phyloP scores from a whole-genome alignment of 768 basidiomycete species.

The Termitomyces sp. region DNA sequence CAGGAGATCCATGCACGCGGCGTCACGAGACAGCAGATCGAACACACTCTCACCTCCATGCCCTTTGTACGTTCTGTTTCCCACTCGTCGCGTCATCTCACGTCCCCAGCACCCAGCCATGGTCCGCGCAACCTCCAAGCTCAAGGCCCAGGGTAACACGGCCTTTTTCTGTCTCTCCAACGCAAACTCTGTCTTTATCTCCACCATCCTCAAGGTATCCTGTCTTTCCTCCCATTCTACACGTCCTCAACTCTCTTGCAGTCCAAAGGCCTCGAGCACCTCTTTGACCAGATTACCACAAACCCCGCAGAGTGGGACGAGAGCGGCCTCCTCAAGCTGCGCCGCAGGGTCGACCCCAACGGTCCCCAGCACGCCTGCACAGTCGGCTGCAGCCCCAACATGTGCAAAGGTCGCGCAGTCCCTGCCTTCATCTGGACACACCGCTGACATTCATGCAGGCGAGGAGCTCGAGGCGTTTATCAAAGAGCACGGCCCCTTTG shows the following conservation, averaged over 20 bases:
- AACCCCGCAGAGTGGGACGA: slow-evolving; percentile 86
- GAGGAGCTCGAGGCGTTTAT: slow-evolving; percentile 88
- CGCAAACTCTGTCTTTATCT: slow-evolving; percentile 88
- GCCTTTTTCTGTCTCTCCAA: slow-evolving; percentile 93
- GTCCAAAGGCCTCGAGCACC: slow-evolving; percentile 66
- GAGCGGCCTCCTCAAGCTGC: slow-evolving; percentile 67
- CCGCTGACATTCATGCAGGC: slow-evolving; percentile 41
- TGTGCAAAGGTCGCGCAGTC: slow-evolving; percentile 81
- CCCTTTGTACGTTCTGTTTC: slow-evolving; percentile 65
- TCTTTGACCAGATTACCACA: slow-evolving; percentile 85
- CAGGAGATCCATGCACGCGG: slow-evolving; percentile 67
- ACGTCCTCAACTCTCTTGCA: slow-evolving; percentile 22
- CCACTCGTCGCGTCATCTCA: neutral
- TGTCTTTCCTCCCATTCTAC: neutral
- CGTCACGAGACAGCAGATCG: slow-evolving; percentile 68
- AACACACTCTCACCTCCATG: slow-evolving; percentile 69
- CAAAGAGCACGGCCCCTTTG: slow-evolving; percentile 55
- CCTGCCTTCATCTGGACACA: neutral
- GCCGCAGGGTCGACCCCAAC: slow-evolving; percentile 67
- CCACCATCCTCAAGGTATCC: slow-evolving; percentile 77
- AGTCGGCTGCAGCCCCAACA: slow-evolving; percentile 90
- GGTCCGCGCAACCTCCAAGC: slow-evolving; percentile 77
- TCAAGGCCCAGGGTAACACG: slow-evolving; percentile 64
- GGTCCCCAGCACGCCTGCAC: slow-evolving; percentile 80
- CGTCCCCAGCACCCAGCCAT: slow-evolving; percentile 88